These are phyloP conservation scores for Termitomyces heimii DNA, from an alignment of 768 basidiomycete species.

Conservation along the genomic window DNA sequence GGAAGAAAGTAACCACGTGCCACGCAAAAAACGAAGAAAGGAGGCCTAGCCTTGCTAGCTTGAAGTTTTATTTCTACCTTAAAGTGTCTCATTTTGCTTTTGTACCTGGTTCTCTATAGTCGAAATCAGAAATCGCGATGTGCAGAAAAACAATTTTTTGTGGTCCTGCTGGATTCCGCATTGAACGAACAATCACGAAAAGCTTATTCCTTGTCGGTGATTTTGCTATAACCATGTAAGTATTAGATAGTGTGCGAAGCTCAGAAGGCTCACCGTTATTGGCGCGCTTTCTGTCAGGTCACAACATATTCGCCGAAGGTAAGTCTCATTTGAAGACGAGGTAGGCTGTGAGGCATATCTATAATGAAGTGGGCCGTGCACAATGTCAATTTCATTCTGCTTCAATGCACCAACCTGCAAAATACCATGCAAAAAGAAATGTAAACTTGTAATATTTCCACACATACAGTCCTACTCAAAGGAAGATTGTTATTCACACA, in stretches of 20 bases:
- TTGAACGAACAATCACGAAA: not conserved
- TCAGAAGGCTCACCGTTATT: no score
- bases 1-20: conserved; percentile 14
- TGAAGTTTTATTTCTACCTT: not conserved
- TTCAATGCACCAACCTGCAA: not conserved
- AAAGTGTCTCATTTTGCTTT: not conserved
- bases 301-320: not conserved
- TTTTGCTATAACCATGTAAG: no score
- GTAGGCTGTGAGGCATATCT: not conserved
- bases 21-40: conserved; percentile 17
- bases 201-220: no score
- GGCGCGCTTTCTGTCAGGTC: not conserved
- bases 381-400: no score
- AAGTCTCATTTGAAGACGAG: not conserved
- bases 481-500: no score
- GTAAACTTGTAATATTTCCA: no score
- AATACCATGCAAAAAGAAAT: not conserved
- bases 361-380: no score
- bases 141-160: not conserved
- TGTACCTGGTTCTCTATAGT: not conserved
- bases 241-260: not conserved
- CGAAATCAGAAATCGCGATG: not conserved
- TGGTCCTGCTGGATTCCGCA: no score
- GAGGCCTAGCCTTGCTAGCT: conserved; percentile 1
- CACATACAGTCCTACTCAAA: no score